phyloP scores from a whole-genome alignment of 805 yeast species.

The Teunomyces aglyptinius region DNA sequence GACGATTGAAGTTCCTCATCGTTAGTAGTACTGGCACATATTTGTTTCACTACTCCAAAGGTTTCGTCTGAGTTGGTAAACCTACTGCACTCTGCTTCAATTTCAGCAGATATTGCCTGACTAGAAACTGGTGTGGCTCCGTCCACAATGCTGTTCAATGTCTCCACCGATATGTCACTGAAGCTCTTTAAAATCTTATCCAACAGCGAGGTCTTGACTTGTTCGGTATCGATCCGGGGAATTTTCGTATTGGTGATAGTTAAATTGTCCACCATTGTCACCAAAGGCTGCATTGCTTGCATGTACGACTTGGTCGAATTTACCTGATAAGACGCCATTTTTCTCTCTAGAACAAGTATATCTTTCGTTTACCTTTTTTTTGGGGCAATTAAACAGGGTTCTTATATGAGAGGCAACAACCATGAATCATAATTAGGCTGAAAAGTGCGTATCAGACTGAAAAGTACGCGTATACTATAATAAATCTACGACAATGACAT shows the following conservation, averaged over 20 bases:
- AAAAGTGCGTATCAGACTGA: neutral
- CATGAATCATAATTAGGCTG: slow-evolving; percentile 4
- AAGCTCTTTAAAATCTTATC: slow-evolving; percentile 37
- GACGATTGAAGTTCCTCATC: slow-evolving; percentile 68
- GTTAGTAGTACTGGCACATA: slow-evolving; percentile 33
- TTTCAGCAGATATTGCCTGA: slow-evolving; percentile 12
- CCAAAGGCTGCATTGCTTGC: slow-evolving; percentile 75
- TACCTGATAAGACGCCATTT: slow-evolving; percentile 44
- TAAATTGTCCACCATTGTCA: slow-evolving; percentile 43
- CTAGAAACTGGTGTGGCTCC: slow-evolving; percentile 14
- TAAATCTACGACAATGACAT: neutral
- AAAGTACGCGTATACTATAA: neutral
- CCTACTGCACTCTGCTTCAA: slow-evolving; percentile 29
- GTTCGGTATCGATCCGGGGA: slow-evolving; percentile 41
- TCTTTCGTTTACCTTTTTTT: neutral
- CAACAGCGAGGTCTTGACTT: slow-evolving; percentile 21
- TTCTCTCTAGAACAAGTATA: neutral
- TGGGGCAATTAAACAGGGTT: neutral
- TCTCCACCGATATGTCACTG: slow-evolving; percentile 35
- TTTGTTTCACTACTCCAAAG: slow-evolving; percentile 26
- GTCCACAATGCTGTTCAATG: slow-evolving; percentile 19
- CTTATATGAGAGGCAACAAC: neutral
- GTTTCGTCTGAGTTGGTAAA: slow-evolving; percentile 35
- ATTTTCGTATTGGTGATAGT: slow-evolving; percentile 15
- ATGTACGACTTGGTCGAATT: slow-evolving; percentile 71